phyloP scores from a whole-genome alignment of 108 stramenopile genomes.

The Pseudonitzschia delicatissima region DNA sequence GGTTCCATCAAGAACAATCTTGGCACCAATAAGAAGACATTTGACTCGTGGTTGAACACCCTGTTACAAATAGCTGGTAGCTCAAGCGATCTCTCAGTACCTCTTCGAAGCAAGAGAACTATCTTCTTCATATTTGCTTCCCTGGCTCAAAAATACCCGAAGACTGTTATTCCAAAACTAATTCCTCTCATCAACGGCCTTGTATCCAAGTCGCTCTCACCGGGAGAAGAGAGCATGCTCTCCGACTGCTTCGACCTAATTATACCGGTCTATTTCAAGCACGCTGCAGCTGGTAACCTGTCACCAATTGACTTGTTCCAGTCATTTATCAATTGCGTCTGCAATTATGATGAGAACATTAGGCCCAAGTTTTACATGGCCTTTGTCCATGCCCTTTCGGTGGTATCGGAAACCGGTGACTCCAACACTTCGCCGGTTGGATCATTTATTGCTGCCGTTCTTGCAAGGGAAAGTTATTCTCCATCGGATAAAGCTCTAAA shows the following conservation, averaged over 20 bases:
- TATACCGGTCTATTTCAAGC: constrained; percentile 54
- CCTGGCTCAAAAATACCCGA: constrained; percentile 55
- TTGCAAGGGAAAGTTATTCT: constrained; percentile 36
- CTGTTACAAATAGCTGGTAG: background rate
- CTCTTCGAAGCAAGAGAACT: constrained; percentile 24
- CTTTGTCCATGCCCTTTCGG: constrained; percentile 38
- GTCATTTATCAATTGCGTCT: constrained; percentile 25
- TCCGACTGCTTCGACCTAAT: constrained; percentile 31
- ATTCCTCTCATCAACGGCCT: constrained; percentile 54
- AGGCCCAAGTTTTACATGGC: constrained; percentile 29
- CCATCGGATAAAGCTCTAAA: background rate
- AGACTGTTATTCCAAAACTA: constrained; percentile 46
- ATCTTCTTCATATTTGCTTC: constrained; percentile 48
- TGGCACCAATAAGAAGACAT: constrained; percentile 11
- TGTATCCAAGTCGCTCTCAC: constrained; percentile 16
- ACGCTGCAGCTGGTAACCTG: constrained; percentile 43
- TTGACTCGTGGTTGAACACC: constrained; percentile 13
- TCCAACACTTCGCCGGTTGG: constrained; percentile 23
- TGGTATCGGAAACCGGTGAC: background rate
- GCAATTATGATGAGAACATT: background rate
- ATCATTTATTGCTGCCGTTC: constrained; percentile 39
- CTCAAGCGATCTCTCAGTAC: background rate
- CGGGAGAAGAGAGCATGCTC: constrained; percentile 14
- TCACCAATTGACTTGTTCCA: constrained; percentile 44
- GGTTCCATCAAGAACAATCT: background rate